Base-by-base conservation (phyloP, 2,329 filamentous ascomycete species). In the Diaporthe longicolla region DNA sequence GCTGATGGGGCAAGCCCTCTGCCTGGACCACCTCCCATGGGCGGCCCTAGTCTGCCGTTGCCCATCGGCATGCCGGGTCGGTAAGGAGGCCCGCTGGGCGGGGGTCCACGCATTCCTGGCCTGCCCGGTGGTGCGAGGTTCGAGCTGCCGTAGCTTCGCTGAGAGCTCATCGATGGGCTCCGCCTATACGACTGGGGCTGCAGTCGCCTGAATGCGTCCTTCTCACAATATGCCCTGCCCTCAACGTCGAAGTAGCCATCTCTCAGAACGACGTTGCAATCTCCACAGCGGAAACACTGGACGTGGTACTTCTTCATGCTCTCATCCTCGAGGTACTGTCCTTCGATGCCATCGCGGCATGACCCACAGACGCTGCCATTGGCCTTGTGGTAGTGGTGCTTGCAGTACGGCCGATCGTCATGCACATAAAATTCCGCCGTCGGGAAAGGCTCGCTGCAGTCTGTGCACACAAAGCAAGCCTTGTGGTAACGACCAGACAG, bases 401-500 rank as follows among this genome's bases (percentile, higher is more conserved):
- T 93, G 83, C 97, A 98, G 84, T 96, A 98, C 0, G 97, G 97
- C 74, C 91, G 89, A 83, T 99, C 95, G 77, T 93, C 85, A 74
- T 95, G 90, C 15, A 99, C 95, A 81, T 99, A 99, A 79, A 98
- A 98, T 74, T 97, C 95, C 1, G 94, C 90, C 0, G 95, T 97
- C 26, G 92, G 87, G 80, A 98, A 99, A 0, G 95, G 93, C 71
- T 92, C 89, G 15, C 87, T 87, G 85, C 97, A 99, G 1, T 93
- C 95, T 6, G 91, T 90, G 87, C 97, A 99, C 15, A 96, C 94
- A 81, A 99, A 98, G 82, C 96, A 99, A 6, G 93, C 90, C 82
- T 97, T 97, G 87, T 99, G 97, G 82, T 98, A 99, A 76, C 95
- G 93, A 13, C 97, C 97, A 0, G 94, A 97, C 32, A 99, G 87